These are phyloP conservation scores for Apiospora malaysiana DNA, from an alignment of 2,329 filamentous ascomycete species.

Conservation along the genomic window DNA sequence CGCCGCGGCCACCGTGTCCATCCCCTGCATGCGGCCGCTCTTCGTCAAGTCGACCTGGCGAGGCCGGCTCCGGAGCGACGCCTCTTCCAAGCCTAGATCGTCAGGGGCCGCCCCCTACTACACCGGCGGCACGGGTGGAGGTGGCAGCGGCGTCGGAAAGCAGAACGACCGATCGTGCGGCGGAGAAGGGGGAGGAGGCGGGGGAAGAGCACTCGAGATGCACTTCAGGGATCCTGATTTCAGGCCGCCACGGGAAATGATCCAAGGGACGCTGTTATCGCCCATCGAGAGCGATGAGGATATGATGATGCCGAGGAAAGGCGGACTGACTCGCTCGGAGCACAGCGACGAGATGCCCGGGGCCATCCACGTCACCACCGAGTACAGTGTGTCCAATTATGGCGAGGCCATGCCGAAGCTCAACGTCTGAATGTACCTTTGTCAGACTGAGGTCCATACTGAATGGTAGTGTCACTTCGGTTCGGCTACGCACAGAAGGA, in stretches of 20 bases:
- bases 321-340: background rate
- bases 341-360: background rate
- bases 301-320: background rate
- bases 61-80: background rate
- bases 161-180: background rate
- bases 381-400: background rate
- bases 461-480: background rate
- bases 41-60: constrained; percentile 21
- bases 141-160: background rate
- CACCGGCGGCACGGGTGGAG: background rate
- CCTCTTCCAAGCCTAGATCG: background rate
- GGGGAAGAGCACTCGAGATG: background rate
- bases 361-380: background rate
- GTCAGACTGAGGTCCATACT: too few species aligned
- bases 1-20: constrained; percentile 20
- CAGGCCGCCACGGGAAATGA: background rate
- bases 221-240: background rate
- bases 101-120: background rate
- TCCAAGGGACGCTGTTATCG: background rate
- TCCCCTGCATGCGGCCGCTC: constrained; percentile 22
- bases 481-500: background rate
- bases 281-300: background rate
- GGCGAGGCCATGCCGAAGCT: background rate
- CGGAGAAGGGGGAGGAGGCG: background rate
- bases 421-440: background rate